phyloP scores from a whole-genome alignment of 2,329 filamentous ascomycete genomes.

The Microthyrium microscopicum region DNA sequence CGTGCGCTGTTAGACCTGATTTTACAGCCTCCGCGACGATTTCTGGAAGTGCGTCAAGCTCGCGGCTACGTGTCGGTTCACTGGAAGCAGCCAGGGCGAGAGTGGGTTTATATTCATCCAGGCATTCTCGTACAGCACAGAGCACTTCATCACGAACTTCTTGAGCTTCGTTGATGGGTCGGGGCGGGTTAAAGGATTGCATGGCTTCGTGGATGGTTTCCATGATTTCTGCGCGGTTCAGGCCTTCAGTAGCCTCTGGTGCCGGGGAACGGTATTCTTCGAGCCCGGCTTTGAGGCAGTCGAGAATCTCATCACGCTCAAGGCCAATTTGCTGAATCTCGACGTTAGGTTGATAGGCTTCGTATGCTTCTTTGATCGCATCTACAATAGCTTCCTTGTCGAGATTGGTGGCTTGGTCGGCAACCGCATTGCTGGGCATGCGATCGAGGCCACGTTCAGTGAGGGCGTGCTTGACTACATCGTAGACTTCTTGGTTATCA shows the following conservation, averaged over 20 bases:
- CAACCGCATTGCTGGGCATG: constrained; percentile 32
- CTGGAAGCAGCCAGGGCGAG: constrained; percentile 16
- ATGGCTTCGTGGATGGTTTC: constrained; percentile 73
- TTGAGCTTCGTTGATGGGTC: constrained; percentile 49
- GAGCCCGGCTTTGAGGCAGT: constrained; percentile 72
- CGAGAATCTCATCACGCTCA: constrained; percentile 76
- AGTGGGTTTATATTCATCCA: constrained; percentile 59
- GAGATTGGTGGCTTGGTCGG: constrained; percentile 13
- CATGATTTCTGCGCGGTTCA: constrained; percentile 71
- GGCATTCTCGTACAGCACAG: constrained; percentile 65
- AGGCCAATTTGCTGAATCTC: constrained; percentile 80
- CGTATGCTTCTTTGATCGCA: constrained; percentile 80
- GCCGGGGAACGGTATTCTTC: constrained; percentile 50
- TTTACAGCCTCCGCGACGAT: constrained; percentile 41
- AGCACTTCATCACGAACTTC: constrained; percentile 73
- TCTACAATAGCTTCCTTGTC: constrained; percentile 71
- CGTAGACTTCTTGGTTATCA: constrained; percentile 74
- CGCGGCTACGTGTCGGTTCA: constrained; percentile 1
- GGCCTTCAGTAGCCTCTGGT: constrained; percentile 23
- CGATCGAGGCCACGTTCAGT: constrained; percentile 33
- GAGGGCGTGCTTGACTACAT: constrained; percentile 61
- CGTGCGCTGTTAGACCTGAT: constrained; percentile 33
- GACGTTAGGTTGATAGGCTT: constrained; percentile 86
- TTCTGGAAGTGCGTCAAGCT: constrained; percentile 32
- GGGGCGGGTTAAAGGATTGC: constrained; percentile 61